Evolutionary conservation across 768 basidiomycete species (phyloP).

Genomic region (Rhodotorula babjevae): DNA sequence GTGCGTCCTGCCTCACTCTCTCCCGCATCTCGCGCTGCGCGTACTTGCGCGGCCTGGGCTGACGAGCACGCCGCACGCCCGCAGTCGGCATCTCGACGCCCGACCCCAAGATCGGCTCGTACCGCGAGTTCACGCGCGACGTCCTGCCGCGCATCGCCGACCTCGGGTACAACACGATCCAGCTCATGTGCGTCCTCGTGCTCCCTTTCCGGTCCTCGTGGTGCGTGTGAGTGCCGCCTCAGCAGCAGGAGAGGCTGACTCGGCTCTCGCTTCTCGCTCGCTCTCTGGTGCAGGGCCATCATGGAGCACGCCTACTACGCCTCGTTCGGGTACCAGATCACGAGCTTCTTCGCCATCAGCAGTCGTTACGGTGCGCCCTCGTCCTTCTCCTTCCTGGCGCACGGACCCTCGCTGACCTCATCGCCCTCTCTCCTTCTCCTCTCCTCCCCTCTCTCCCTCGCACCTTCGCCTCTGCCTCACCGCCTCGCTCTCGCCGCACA

Average conservation of each 20-base stretch:
- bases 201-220: no score
- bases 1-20: conserved; percentile 39
- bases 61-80: no score
- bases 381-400: neutral
- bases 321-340: conserved; percentile 94
- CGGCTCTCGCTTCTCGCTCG: no score
- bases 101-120: conserved; percentile 82
- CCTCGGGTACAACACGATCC: conserved; percentile 93
- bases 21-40: neutral
- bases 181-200: conserved; percentile 77
- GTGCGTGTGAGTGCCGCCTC: no score
- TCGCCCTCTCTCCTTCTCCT: no score
- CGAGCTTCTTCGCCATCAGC: conserved; percentile 92
- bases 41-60: neutral
- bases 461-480: no score
- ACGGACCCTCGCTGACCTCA: no score
- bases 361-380: conserved; percentile 71
- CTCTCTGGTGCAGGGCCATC: conserved; percentile 94
- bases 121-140: conserved; percentile 87
- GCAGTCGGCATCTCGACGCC: conserved; percentile 85
- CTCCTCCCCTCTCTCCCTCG: no score
- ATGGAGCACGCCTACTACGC: conserved; percentile 52
- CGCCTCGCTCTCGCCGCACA: conserved; percentile 10
- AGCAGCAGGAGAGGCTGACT: no score
- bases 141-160: conserved; percentile 80